phyloP scores from a whole-genome alignment of 2,329 filamentous ascomycete genomes.

The Karstenula rhodostoma region DNA sequence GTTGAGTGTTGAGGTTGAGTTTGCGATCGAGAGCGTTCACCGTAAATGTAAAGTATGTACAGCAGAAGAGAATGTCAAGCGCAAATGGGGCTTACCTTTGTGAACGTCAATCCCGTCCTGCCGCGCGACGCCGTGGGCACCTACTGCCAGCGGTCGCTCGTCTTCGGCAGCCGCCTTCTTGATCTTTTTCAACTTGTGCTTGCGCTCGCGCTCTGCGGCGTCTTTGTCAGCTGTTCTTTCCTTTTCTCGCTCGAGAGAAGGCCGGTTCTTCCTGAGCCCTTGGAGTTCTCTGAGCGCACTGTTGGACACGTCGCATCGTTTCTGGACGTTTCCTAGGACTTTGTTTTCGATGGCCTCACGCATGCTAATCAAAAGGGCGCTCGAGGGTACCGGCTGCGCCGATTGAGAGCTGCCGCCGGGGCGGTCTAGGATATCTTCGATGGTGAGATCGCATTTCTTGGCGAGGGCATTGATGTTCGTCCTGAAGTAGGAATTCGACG shows the following conservation, averaged over 20 bases:
- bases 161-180: conserved; percentile 79
- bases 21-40: not conserved
- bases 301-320: conserved; percentile 72
- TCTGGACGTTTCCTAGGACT: conserved; percentile 53
- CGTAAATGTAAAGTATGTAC: not conserved
- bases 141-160: conserved; percentile 66
- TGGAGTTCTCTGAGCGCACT: conserved; percentile 76
- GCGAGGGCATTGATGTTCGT: conserved; percentile 63
- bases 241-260: conserved; percentile 61
- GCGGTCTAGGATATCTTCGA: conserved; percentile 75
- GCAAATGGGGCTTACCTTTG: conserved; percentile 54
- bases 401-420: conserved; percentile 61
- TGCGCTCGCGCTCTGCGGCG: conserved; percentile 62
- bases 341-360: conserved; percentile 70
- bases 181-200: conserved; percentile 62
- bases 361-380: conserved; percentile 70
- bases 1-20: not conserved
- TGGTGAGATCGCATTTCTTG: conserved; percentile 65
- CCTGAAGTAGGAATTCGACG: conserved; percentile 68
- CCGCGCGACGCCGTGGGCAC: conserved; percentile 68
- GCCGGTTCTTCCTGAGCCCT: conserved; percentile 68
- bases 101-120: conserved; percentile 70
- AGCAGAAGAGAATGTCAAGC: not conserved
- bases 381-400: conserved; percentile 61
- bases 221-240: conserved; percentile 56